Base-by-base conservation (phyloP, 495 filamentous ascomycete genomes). In the Bathelium albidoporum region DNA sequence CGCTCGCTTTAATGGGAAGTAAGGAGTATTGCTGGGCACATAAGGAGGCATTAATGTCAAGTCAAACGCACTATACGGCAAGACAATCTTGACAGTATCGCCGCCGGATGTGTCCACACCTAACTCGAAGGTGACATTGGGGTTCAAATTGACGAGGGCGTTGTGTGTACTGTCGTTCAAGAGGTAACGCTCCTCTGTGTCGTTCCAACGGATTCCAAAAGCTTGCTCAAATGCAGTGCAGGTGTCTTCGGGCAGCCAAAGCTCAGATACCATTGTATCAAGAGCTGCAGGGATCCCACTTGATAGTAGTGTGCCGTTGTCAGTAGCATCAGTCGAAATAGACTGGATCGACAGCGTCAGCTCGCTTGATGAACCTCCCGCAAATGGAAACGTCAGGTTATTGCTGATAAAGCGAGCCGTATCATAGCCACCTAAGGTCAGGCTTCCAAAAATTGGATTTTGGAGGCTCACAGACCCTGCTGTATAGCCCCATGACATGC, bases 191-290 rank as follows among this genome's bases (percentile, higher is more conserved):
- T 84, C 79, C 1, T 83, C 73, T 58, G 36, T 76, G 65, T 80
- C 76, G 64, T 85, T 80, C 72, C 83, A 88, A 1, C 72, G 79
- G 9, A 90, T 73, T 39, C 81, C 81, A 36, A 89, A 74, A 9
- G 80, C 80, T 7, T 73, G 62, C 58, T 86, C 87, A 64, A 90
- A 89, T 2, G 75, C 74, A 26, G 82, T 74, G 71, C 87, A 89
- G n/a, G 85, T 78, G 14, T 72, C 69, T 34, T 73, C 70, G 2
- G 87, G 87, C 2, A 90, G 79, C 86, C 85, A 89, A 0, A 89
- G 77, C 62, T 82, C 84, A 1, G 87, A 83, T 1, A 86, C 86
- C 2, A 85, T 83, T 18, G 83, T 84, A 67, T 90, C 87, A 63
- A 90, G 85, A 59, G 81, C 72, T 31, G 82, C 82, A 11, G 59